phyloP scores from a whole-genome alignment of 805 yeast genomes.

The Vanderwaltozyma verrucispora region DNA sequence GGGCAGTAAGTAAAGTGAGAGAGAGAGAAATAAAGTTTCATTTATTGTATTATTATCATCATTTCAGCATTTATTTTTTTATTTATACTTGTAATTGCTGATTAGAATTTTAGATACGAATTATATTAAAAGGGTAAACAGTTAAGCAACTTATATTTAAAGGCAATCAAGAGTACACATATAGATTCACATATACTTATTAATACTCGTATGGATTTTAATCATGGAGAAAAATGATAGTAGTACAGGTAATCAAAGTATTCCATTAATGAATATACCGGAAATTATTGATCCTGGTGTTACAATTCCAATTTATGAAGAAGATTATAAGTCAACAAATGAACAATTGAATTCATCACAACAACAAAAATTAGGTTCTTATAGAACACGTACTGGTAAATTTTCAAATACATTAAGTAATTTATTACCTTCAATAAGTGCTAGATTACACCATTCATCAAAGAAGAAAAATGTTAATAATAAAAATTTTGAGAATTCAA shows the following conservation, averaged over 20 bases:
- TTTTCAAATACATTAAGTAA: conserved; percentile 27
- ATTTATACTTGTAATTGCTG: too few relatives aligned
- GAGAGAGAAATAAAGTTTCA: too few relatives aligned
- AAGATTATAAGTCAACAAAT: conserved; percentile 2
- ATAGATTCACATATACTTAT: too few relatives aligned
- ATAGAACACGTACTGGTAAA: conserved; percentile 26
- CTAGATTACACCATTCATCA: conserved; percentile 22
- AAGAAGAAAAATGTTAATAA: conserved; percentile 2
- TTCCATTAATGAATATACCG: conserved; percentile 16
- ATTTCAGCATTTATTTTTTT: too few relatives aligned
- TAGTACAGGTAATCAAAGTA: background rate
- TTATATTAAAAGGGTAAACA: too few relatives aligned
- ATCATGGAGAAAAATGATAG: background rate
- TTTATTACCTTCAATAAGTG: conserved; percentile 28
- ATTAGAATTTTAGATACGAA: too few relatives aligned
- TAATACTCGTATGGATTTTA: too few relatives aligned
- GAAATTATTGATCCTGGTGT: conserved; percentile 27
- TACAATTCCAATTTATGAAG: conserved; percentile 27
- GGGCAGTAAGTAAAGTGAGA: too few relatives aligned
- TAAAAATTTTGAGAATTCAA: background rate
- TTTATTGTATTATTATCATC: too few relatives aligned
- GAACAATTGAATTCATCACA: background rate
- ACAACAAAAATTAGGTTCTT: conserved; percentile 26
- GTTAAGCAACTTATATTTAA: too few relatives aligned
- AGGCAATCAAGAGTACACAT: too few relatives aligned